A percentile compares a stretch with the other conserved stretches of the same genome.
Evolutionary conservation across 106 monocot genomes (phyloP).

Genomic region (Dactylorhiza incarnata): DNA sequence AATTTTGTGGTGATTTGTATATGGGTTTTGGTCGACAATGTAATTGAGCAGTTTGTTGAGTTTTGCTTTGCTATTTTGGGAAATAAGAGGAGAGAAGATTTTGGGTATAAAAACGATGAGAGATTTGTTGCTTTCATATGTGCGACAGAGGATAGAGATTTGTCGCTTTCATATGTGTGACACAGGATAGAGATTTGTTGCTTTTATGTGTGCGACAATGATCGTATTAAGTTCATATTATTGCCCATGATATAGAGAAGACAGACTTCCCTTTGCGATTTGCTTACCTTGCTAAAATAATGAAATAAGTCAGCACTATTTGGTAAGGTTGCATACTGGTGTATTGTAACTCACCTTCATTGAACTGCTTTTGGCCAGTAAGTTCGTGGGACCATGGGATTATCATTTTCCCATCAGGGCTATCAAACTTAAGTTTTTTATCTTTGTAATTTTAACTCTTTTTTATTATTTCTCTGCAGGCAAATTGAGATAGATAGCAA

Average conservation of each 20-base stretch:
- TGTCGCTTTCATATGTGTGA: no score
- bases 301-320: neutral
- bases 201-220: neutral
- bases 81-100: no score
- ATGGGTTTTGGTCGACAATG: no score
- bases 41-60: no score
- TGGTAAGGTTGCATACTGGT: neutral
- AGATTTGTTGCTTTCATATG: no score
- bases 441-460: neutral
- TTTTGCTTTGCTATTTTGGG: no score
- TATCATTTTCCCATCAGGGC: neutral
- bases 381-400: neutral
- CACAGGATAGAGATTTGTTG: no score
- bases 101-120: no score
- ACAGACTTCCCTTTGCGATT: neutral
- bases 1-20: no score
- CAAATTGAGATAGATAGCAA: constrained; percentile 93
- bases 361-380: neutral
- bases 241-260: neutral
- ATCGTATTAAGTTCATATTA: neutral
- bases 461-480: constrained; percentile 33
- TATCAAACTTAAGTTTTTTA: neutral
- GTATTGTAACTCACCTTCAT: neutral
- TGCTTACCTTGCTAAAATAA: neutral
- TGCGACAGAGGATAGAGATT: no score